phyloP scores from a whole-genome alignment of 176 grass and related monocot species.

The Zoysia japonica region DNA sequence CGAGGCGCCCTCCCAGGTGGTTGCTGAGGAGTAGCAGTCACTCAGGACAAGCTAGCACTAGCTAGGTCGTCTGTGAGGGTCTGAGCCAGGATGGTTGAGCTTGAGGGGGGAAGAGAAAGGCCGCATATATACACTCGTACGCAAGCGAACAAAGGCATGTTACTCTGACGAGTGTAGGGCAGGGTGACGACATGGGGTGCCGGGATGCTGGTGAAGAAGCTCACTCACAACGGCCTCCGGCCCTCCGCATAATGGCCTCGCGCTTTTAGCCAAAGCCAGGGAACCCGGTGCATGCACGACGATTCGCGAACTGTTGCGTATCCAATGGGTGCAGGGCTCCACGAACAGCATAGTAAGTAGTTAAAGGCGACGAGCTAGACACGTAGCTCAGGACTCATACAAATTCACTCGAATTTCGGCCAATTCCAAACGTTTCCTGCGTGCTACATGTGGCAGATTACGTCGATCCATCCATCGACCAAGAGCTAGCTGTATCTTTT shows the following conservation, averaged over 20 bases:
- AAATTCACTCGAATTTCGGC: neutral
- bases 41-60: neutral
- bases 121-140: constrained; percentile 33
- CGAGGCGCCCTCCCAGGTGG: neutral
- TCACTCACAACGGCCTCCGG: constrained; percentile 15
- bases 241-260: neutral
- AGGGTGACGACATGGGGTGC: constrained; percentile 47
- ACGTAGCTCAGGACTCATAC: neutral
- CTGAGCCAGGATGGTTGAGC: constrained; percentile 3
- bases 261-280: constrained; percentile 27
- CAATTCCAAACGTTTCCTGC: constrained; percentile 24
- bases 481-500: neutral
- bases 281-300: constrained; percentile 6
- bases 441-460: constrained; percentile 5
- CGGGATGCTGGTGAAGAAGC: constrained; percentile 27
- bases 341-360: neutral
- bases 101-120: neutral
- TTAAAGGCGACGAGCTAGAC: neutral
- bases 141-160: constrained; percentile 44
- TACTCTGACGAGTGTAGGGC: constrained; percentile 35
- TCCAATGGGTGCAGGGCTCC: neutral
- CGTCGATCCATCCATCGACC: neutral
- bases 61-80: constrained; percentile 18
- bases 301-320: neutral
- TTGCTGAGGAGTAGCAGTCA: constrained; percentile 21